Percentiles rank a stretch among this genome's conserved stretches.
Evolutionary conservation across 2,329 filamentous ascomycete genomes (phyloP).

Genomic region (Alternaria arborescens): DNA sequence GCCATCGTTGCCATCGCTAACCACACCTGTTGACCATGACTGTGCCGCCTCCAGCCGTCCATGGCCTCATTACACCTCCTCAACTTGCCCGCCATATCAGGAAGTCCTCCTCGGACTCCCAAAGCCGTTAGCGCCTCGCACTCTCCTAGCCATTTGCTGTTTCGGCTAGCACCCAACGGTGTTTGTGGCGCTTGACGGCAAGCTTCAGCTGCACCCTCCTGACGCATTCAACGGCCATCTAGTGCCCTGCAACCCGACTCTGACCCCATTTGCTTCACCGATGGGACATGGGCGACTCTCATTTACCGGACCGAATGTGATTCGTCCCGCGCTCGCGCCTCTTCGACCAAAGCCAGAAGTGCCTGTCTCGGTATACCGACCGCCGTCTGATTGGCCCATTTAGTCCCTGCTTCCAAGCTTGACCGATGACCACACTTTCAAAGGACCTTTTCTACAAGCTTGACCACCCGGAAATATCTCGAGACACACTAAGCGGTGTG

Average conservation of each 20-base stretch:
- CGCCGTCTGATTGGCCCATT: slow-evolving; percentile 7
- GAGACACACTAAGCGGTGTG: slow-evolving; percentile 10
- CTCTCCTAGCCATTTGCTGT: slow-evolving; percentile 7
- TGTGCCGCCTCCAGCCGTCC: slow-evolving; percentile 3
- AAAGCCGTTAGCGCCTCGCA: slow-evolving; percentile 1
- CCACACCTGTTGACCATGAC: slow-evolving; percentile 1
- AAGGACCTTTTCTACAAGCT: slow-evolving; percentile 14
- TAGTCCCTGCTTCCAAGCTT: slow-evolving; percentile 2
- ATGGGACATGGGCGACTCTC: slow-evolving; percentile 10
- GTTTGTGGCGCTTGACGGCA: slow-evolving; percentile 12
- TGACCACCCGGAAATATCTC: slow-evolving; percentile 5
- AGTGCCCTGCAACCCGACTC: slow-evolving; percentile 11
- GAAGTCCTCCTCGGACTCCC: neutral
- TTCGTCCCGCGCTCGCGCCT: slow-evolving; percentile 10
- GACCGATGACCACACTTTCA: slow-evolving; percentile 9
- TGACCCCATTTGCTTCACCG: slow-evolving; percentile 13
- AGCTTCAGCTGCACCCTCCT: slow-evolving; percentile 15
- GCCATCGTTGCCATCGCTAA: neutral
- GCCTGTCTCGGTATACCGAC: slow-evolving; percentile 10
- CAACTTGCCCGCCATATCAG: slow-evolving; percentile 4
- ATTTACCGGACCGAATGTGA: slow-evolving; percentile 14
- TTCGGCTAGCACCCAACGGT: slow-evolving; percentile 19
- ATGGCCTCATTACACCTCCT: neutral
- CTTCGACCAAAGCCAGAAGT: neutral
- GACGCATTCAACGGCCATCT: slow-evolving; percentile 18